phyloP scores from a whole-genome alignment of 495 filamentous ascomycete genomes.

The Lophiostoma macrostomum region DNA sequence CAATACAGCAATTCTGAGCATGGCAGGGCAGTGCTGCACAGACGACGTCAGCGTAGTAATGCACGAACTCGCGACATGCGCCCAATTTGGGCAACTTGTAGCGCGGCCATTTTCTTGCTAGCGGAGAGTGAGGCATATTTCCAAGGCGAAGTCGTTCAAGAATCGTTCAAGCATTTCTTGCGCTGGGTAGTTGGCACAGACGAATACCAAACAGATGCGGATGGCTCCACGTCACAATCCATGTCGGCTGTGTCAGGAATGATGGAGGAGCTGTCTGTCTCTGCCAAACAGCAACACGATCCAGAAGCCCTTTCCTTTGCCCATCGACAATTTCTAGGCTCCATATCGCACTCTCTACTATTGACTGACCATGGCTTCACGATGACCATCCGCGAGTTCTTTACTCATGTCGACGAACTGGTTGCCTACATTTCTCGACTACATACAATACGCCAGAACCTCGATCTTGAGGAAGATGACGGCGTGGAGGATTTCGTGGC shows the following conservation, averaged over 20 bases:
- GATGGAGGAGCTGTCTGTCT: too few relatives aligned
- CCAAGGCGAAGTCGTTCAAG: slow-evolving; percentile 81
- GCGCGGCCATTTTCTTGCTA: slow-evolving; percentile 80
- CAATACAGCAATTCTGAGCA: slow-evolving; percentile 58
- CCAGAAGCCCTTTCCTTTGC: slow-evolving; percentile 78
- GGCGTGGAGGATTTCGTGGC: slow-evolving; percentile 71
- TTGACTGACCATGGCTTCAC: slow-evolving; percentile 69
- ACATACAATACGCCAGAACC: slow-evolving; percentile 65
- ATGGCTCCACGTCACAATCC: not conserved
- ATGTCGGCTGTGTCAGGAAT: not conserved
- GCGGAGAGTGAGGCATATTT: slow-evolving; percentile 82
- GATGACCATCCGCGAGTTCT: slow-evolving; percentile 62
- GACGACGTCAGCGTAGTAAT: slow-evolving; percentile 58
- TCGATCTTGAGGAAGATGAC: slow-evolving; percentile 74
- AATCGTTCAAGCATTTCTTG: slow-evolving; percentile 64
- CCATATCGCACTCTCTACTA: slow-evolving; percentile 65
- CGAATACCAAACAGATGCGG: not conserved
- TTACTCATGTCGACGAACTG: slow-evolving; percentile 71
- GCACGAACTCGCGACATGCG: slow-evolving; percentile 62
- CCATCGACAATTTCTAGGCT: slow-evolving; percentile 69
- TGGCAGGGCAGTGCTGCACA: slow-evolving; percentile 53
- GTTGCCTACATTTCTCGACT: slow-evolving; percentile 70
- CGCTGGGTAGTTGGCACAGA: slow-evolving; percentile 42
- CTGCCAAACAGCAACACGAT: slow-evolving; percentile 53
- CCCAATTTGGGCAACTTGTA: slow-evolving; percentile 79